phyloP scores from a whole-genome alignment of 2,329 filamentous ascomycete genomes.

The Aquanectria penicillioides region DNA sequence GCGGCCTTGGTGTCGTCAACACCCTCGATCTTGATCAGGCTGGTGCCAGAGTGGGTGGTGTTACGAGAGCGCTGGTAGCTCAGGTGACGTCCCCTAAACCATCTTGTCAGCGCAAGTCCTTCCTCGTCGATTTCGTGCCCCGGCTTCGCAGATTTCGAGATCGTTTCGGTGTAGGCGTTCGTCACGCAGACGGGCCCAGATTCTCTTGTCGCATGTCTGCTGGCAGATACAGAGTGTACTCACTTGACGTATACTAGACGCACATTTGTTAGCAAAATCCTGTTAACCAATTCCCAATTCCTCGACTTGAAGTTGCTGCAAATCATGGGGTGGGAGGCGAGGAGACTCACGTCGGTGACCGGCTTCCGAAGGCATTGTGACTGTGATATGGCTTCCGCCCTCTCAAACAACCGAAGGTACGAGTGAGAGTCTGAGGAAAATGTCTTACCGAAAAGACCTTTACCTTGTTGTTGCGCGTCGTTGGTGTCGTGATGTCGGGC shows the following conservation, averaged over 20 bases:
- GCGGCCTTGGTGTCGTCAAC: constrained; percentile 91
- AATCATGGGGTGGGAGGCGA: constrained; percentile 26
- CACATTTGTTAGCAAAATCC: constrained; percentile 50
- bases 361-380: constrained; percentile 88
- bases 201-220: constrained; percentile 28
- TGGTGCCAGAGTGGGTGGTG: constrained; percentile 88
- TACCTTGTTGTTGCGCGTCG: constrained; percentile 54
- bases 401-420: constrained; percentile 59
- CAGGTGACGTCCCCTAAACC: constrained; percentile 90
- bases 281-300: constrained; percentile 29
- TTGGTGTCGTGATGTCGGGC: constrained; percentile 53
- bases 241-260: constrained; percentile 87
- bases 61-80: constrained; percentile 97
- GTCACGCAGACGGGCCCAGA: constrained; percentile 23
- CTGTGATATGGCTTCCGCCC: constrained; percentile 58
- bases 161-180: constrained; percentile 33
- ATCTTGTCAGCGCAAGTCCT: constrained; percentile 44
- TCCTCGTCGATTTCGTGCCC: constrained; percentile 35
- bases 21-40: constrained; percentile 98
- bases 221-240: constrained; percentile 56
- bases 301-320: constrained; percentile 21
- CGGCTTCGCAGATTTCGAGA: constrained; percentile 37
- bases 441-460: constrained; percentile 59
- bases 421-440: constrained; percentile 52
- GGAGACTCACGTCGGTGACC: constrained; percentile 85